phyloP scores from a whole-genome alignment of 345 rosid genomes.

The Eutrema yunnanense region DNA sequence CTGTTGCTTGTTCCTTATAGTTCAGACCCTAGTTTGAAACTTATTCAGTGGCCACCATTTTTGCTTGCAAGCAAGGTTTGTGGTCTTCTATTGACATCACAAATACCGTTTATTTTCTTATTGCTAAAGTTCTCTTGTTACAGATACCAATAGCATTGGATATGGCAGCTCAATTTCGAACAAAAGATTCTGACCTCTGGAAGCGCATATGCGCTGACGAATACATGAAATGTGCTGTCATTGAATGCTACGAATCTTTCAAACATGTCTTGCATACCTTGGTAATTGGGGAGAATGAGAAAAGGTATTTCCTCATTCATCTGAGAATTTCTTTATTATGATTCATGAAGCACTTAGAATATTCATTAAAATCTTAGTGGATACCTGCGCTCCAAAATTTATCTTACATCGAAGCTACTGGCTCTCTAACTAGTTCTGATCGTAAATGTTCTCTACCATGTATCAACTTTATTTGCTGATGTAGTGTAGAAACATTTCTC shows the following conservation, averaged over 20 bases:
- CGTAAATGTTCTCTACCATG: background rate
- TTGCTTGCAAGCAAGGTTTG: slow-evolving; percentile 96
- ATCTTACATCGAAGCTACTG: background rate
- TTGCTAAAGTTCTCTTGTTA: slow-evolving; percentile 19
- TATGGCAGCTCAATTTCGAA: slow-evolving; percentile 86
- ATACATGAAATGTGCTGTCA: slow-evolving; percentile 96
- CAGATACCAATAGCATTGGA: slow-evolving; percentile 95
- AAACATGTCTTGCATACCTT: slow-evolving; percentile 69
- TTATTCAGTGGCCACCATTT: slow-evolving; percentile 99
- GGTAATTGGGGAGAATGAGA: slow-evolving; percentile 91
- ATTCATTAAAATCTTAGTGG: background rate
- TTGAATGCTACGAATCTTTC: slow-evolving; percentile 93
- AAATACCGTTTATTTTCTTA: background rate
- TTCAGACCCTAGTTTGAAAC: slow-evolving; percentile 85
- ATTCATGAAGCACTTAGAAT: background rate
- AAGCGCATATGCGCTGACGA: slow-evolving; percentile 92
- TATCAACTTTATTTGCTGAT: background rate
- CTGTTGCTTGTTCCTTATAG: slow-evolving; percentile 85
- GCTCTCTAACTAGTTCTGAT: background rate
- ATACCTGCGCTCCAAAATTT: background rate
- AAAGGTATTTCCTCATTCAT: slow-evolving; percentile 48
- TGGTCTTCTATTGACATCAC: slow-evolving; percentile 3
- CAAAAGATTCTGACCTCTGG: slow-evolving; percentile 87
- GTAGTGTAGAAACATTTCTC: background rate
- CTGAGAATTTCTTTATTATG: background rate